Evolutionary conservation across 345 rosid genomes (phyloP).

Genomic region (Hypericum androsaemum): DNA sequence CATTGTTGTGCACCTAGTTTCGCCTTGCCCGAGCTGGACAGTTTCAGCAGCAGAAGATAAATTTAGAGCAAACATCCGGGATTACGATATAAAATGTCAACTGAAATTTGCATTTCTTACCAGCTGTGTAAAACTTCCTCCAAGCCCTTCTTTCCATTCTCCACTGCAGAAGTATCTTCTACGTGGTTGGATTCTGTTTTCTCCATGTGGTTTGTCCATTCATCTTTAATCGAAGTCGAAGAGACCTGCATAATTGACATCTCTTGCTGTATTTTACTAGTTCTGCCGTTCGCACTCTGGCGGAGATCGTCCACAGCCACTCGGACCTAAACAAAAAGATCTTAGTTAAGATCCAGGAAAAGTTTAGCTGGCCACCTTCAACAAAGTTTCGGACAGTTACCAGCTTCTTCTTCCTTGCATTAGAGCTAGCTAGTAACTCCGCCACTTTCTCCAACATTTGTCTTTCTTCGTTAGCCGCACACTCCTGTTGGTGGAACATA

Average conservation of each 20-base stretch:
- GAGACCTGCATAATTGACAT: conserved; percentile 89
- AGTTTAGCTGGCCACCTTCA: no score
- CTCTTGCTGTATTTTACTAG: conserved; percentile 67
- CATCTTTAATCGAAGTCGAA: conserved; percentile 55
- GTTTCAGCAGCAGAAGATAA: conserved; percentile 12
- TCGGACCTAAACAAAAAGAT: conserved; percentile 50
- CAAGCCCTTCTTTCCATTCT: conserved; percentile 65
- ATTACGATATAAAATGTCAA: conserved; percentile 7
- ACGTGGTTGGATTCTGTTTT: conserved; percentile 62
- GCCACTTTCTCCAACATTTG: conserved; percentile 87
- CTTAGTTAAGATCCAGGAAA: no score
- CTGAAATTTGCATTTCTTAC: conserved; percentile 23
- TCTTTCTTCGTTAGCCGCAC: conserved; percentile 79
- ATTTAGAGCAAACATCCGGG: neutral
- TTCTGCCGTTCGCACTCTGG: conserved; percentile 64
- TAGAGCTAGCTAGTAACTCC: conserved; percentile 71
- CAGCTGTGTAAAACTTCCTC: conserved; percentile 73
- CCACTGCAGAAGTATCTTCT: conserved; percentile 64
- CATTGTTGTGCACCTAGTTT: conserved; percentile 74
- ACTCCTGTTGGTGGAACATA: conserved; percentile 40
- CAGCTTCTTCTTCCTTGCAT: conserved; percentile 80
- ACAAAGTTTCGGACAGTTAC: conserved; percentile 21
- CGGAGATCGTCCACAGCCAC: conserved; percentile 77
- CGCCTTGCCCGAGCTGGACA: conserved; percentile 62
- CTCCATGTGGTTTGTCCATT: conserved; percentile 79